Base-by-base conservation (phyloP, 2,329 filamentous ascomycete species). In the Penicillium sp. region DNA sequence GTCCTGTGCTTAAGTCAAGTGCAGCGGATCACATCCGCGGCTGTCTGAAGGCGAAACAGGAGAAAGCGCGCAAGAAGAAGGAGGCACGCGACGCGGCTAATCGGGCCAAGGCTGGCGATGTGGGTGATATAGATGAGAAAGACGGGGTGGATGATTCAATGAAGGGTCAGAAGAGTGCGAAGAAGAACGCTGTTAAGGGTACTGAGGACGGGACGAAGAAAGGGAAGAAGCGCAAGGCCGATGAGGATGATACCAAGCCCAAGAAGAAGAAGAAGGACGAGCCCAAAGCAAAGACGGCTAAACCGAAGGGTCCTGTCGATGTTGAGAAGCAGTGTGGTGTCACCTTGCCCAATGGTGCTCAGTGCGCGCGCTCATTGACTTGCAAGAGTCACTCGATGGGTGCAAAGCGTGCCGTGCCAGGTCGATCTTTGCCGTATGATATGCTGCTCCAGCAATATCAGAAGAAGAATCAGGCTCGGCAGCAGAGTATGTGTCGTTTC, bases 381-480 rank as follows among this genome's bases (percentile, higher is more conserved):
- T 97, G 92, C 80, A 97, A 97, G 76, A 93, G 89, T 56, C 92
- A 97, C 62, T 88, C 84, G n/a, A 96, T 97, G 92, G 92, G 92
- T 10, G 89, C 92, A 5, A 97, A 97, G 75, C 83, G 92, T 63
- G 89, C 89, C 1, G 92, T 97, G 3, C 89, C 91, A 5, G 92
- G 92, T 1, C 83, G 92, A 57, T 94, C 90, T 40, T 77, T 96
- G 55, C 92, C 92, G 1, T 97, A 97, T 69, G 92, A 96, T 72
- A 94, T 96, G 88, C 79, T 97, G 34, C 81, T 97, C 33, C 87
- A 89, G 13, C 88, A 89, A 7, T 94, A 94, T 68, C 90, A 94
- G 73, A 97, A 97, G 82, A 97, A 97, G 81, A 99, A 99, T 67
- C 94, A 97, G 74, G 94, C 94, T 19, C 96, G 96, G 69, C 91